Evolutionary conservation across 2,329 filamentous ascomycete genomes (phyloP), one percentile per base, ranked within the genome.

Genomic region (Elsinoe fawcettii): DNA sequence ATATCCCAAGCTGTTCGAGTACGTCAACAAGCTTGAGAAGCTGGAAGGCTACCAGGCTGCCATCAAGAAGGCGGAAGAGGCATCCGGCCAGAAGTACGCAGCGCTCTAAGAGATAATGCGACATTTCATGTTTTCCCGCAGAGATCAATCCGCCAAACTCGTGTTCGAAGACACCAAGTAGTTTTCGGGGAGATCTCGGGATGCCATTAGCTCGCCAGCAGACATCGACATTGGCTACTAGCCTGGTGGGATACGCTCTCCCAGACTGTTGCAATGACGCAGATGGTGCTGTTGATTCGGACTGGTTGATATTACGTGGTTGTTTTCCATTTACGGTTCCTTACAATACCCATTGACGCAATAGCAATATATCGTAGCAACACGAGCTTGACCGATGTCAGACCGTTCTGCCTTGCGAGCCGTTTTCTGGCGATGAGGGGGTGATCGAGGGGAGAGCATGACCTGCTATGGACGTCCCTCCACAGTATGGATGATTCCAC

Each of bases 31-130:
- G 54, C 58, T 78, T 44, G 71, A 80, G 63, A 69, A 70, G 43
- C 64, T 70, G 39, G 73, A 76, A 23, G 68, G 70, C 1, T 80
- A 79, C 64, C 70, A 75, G 65, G 69, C 65, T 47, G 74, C 75
- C n/a, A 72, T 74, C n/a, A 70, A 75, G 60, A 77, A 75, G 64
- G 76, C 80, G 34, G 70, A 77, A 57, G 71, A 79, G 62, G 66
- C 66, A 2, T 68, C 64, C 37, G 70, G 70, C 5, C 64, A 69
- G 63, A 56, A 56, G 30, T 63, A 58, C 37, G 27, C 39, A 34
- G n/a, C 18, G 14, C 41, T 57, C 6, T 47, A 53, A 22, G 27
- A 30, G 27, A 9, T 30, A 5, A 30, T 30, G 27, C n/a, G n/a
- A n/a, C 27, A 30, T 30, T 30, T 30, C 27, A 30, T 30, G 27